Base-by-base conservation (phyloP, 345 rosid species). In the Syzygium jambos region DNA sequence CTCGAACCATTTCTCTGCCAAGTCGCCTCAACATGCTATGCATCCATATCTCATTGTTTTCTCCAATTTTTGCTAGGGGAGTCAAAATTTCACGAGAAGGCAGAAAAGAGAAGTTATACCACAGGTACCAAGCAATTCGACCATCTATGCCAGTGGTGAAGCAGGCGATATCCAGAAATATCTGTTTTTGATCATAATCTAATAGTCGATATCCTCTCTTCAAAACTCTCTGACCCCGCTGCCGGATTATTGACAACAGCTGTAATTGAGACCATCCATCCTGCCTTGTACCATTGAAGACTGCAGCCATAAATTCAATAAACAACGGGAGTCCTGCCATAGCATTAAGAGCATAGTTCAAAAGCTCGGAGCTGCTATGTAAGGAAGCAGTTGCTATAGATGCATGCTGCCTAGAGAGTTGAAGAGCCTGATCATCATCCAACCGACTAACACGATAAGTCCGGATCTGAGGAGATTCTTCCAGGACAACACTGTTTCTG, bases 151-250 rank as follows among this genome's bases (percentile, higher is more conserved):
- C 87, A 0, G 15, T 17, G 17, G 84, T 78, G 46, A 88, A 89
- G 85, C 90, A 86, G 10, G 90, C 88, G 4, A 89, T 86, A 11
- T 89, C 88, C 22, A 89, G 78, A 53, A 89, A 89, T 25, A 73
- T 38, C 22, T 21, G 34, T 73, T 89, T 46, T 59, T 84, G 51
- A 1, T 46, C 9, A 49, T 43, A 3, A 27, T 84, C 52, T 10
- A 89, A 3, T 38, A 38, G 4, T 38, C 41, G 41, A 38, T 38
- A 38, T 38, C 41, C 41, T 38, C 41, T 3, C 41, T 3, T 3
- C 41, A 38, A 38, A 38, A 38, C 4, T 3, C 41, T 38, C 41
- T 3, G 41, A 34, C 4, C 41, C 41, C 41, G 4, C 41, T 38
- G 41, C 41, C 4, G 41, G 41, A 38, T 3, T 38, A 38, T 3